Evolutionary conservation across 2,329 filamentous ascomycete species (phyloP), one percentile per base, ranked within the genome.

Genomic region (Plectosphaerella plurivora): DNA sequence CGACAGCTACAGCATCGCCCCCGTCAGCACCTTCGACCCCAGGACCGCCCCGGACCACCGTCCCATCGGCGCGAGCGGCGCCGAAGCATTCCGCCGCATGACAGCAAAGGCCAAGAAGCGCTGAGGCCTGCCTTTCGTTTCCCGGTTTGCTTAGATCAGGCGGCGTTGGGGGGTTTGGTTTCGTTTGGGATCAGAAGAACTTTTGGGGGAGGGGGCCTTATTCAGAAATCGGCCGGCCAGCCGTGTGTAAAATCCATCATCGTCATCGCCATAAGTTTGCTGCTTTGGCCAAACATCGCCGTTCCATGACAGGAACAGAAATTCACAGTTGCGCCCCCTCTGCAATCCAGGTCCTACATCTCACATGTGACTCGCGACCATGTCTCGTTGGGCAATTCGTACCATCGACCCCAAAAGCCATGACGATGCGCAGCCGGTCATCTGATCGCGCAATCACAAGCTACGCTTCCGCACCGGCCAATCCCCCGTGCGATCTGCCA

Each of bases 71-170:
- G 77, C 82, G n/a, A 76, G 76, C 55, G 83, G 83, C 53, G 73
- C 82, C 65, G 83, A 85, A 58, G 83, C 83, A 1, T 87, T 87
- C 70, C 75, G 81, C 56, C 83, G 77, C 69, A 85, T 87, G 77
- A 84, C 81, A 10, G 77, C 82, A 61, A 85, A 82, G 68, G 76
- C 75, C 56, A 86, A 84, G 72, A 82, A 81, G 71, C 56, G 57
- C 28, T 47, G 45, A 47, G 37, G 9, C 14, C 22, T 18, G 44
- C 20, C 10, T 41, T 11, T n/a, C n/a, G n/a, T n/a, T 12, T n/a
- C 15, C 37, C 18, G 22, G 22, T 41, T 14, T 41, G 37, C 37
- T 16, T 8, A 41, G 37, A 12, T 33, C 7, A 9, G 28, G 11
- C 11, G 28, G 28, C 28, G 28, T 33, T 33, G 28, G 8, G 28